Evolutionary conservation across 2,329 filamentous ascomycete species (phyloP), one percentile per base, ranked within the genome.

Genomic region (Aspergillus chevalieri): DNA sequence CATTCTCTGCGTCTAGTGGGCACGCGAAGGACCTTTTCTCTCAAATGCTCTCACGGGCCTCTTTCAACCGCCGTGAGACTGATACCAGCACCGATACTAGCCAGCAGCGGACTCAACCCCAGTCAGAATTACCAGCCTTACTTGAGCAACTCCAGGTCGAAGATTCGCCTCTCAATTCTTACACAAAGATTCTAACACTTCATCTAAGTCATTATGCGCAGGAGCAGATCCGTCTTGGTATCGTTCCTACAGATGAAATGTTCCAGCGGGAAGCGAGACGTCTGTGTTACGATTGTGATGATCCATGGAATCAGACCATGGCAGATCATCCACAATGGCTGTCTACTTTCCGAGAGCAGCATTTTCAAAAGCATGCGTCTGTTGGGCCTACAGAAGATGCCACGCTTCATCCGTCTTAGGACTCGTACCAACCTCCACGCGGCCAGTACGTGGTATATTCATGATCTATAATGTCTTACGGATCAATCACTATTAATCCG

Each of bases 261-360:
- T 59, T 64, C 19, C 60, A 63, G 46, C 47, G 54, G 3, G 59
- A 64, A 38, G 52, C 55, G 19, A 53, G 60, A 14, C 46, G 47
- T 5, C 49, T 62, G 17, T 46, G 60, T 9, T 63, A 55, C 44
- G 59, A 57, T 44, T 53, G 47, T 1, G 53, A 59, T 19, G 60
- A 63, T 22, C 45, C 45, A 15, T 64, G 59, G 58, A 57, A 64
- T 33, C 59, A 59, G 34, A 58, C 54, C 1, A 52, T 59, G 21
- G 55, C 52, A 0, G 57, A 58, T 49, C 51, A 58, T 39, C 43
- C 15, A 6, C 52, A 53, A 15, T 58, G 56, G 52, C 19, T 59
- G 41, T 17, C 51, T 41, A 36, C 38, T 10, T 57, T 57, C 21
- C 48, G 51, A 22, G 30, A 36, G 15, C 28, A 44, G 14, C 34